A percentile compares a stretch with the other conserved stretches of the same genome.
Evolutionary conservation across 2,329 filamentous ascomycete species (phyloP).

Genomic region (Neopestalotiopsis clavispora): DNA sequence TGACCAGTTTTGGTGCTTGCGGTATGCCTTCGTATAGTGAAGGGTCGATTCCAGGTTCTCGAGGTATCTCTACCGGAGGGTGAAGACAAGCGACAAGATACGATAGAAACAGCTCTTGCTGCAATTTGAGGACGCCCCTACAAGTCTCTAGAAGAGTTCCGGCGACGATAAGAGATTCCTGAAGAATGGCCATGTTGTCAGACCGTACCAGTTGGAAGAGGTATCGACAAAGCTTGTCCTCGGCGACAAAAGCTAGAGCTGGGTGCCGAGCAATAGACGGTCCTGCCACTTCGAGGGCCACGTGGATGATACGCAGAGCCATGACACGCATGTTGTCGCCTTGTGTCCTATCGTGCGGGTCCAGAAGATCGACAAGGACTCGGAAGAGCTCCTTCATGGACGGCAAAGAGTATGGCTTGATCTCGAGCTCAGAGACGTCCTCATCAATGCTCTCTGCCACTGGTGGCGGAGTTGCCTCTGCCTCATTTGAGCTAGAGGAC

Average conservation of each 20-base stretch:
- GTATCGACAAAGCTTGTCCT: conserved; percentile 91
- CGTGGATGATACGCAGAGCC: conserved; percentile 95
- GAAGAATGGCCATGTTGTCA: conserved; percentile 93
- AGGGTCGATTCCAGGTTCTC: conserved; percentile 88
- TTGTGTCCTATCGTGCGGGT: conserved; percentile 90
- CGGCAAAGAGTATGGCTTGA: conserved; percentile 90
- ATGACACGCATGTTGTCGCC: conserved; percentile 97
- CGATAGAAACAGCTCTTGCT: conserved; percentile 94
- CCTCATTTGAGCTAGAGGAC: conserved; percentile 49
- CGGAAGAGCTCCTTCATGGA: conserved; percentile 94
- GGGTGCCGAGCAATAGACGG: conserved; percentile 94
- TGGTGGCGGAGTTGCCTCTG: conserved; percentile 25
- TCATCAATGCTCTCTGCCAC: conserved; percentile 33
- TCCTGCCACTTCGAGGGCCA: conserved; percentile 93
- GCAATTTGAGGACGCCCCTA: conserved; percentile 86
- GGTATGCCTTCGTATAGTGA: conserved; percentile 92
- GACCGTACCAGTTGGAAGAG: conserved; percentile 95
- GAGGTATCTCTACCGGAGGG: conserved; percentile 90
- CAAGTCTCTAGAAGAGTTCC: conserved; percentile 92
- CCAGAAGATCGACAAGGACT: conserved; percentile 89
- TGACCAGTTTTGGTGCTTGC: conserved; percentile 85
- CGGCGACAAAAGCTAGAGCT: conserved; percentile 82
- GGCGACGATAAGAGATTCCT: conserved; percentile 90
- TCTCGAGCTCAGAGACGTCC: conserved; percentile 48
- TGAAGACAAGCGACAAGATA: conserved; percentile 95